Base-by-base conservation (phyloP, 352 stramenopile species). In the Pythium apleroticum region DNA sequence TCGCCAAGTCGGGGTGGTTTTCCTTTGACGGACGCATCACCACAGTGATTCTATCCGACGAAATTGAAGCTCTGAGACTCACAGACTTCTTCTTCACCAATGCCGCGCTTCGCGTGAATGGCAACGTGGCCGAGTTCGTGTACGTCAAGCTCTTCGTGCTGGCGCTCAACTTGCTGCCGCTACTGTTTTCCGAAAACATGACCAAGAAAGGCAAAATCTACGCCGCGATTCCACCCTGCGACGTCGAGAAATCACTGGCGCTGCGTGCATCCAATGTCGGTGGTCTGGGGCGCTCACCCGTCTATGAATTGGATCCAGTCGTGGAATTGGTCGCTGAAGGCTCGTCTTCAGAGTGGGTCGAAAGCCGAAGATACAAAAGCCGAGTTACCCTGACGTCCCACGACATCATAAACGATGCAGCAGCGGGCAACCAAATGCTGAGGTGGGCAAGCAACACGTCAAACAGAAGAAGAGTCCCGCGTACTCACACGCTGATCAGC, bases 111-210 rank as follows among this genome's bases (percentile, higher is more conserved):
- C 54, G 67, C 2, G 64, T 74, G 39, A 72, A 74, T 22, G 71
- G 71, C 2, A 63, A 53, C 30, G 55, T 57, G 25, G 56, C 14
- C 20, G 43, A 68, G 4, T 31, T 74, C 17, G 74, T 74, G 45
- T 24, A 14, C 0, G 31, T 56, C 46, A 77, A 77, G 49, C 22
- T 77, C 4, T 33, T n/a, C n/a, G 37, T 77, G 22, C 41, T 77
- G 4, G 58, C 24, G 6, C 8, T 65, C 4, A 69, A 69, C 33
- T 5, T 53, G 30, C 8, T 66, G 8, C 39, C 66, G 3, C 22
- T 73, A 4, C 1, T 69, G 0, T 55, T 60, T 19, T 50, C 54
- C 6, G 30, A 52, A 45, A 41, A 27, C 8, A 58, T 66, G 31
- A 62, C 48, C 2, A 35, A n/a, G 10, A 48, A 25, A 14, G 60